Evolutionary conservation across 2,329 filamentous ascomycete species (phyloP), one percentile per base, ranked within the genome.

Genomic region (Exutisphaerella laricina): DNA sequence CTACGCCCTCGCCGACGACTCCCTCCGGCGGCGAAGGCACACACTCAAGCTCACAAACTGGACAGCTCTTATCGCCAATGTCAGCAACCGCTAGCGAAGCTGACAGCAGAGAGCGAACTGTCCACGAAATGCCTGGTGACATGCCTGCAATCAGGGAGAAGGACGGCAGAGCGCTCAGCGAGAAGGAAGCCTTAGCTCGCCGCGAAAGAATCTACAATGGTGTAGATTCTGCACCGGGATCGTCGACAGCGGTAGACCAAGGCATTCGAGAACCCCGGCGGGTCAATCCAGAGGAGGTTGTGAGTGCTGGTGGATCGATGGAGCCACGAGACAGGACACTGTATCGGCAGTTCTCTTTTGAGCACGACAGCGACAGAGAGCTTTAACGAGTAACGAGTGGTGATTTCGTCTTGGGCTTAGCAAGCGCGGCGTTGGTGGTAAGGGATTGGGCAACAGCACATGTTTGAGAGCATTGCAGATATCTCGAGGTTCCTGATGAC

Each of bases 91-190:
- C 46, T 9, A 57, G 52, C 47, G 58, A 59, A 39, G 58, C 57
- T 7, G 57, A 61, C 34, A 54, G 54, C 34, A 48, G 51, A 26
- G 51, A 56, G 26, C 44, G 50, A 10, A 47, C 51, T 9, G 40
- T 74, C 6, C 70, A 63, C 41, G 76, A 71, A 32, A 77, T 72
- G 58, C 71, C 73, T 0, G 77, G 77, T 2, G 75, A 76, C 7
- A 72, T 79, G 58, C 73, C 73, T 12, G 68, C 70, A 30, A 69
- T 71, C 41, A 73, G 71, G 46, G 69, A 73, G 57, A 70, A 70
- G 34, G 70, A 66, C 37, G 69, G 70, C 21, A 66, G 65, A 13
- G 62, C 69, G 45, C 56, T 73, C 25, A 66, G 64, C 14, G 71
- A 73, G 55, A 74, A 74, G 49, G 69, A 74, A 44, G 65, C 67